Percentiles rank a stretch among this genome's conserved stretches.
phyloP scores from a whole-genome alignment of 2,329 filamentous ascomycete species.

The Diaporthe vexans region DNA sequence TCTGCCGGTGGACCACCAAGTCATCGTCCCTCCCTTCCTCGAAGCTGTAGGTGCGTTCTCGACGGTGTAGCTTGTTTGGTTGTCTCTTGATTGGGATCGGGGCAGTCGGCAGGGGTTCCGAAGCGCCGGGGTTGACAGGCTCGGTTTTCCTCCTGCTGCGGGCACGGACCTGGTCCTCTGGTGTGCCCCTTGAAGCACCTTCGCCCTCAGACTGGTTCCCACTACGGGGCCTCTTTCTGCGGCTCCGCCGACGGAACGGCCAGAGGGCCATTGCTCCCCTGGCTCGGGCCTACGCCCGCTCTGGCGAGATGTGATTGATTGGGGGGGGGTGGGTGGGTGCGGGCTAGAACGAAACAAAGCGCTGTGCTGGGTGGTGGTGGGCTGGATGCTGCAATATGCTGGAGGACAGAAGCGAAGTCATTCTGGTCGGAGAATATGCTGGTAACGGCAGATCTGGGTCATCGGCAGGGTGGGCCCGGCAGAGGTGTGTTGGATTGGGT shows the following conservation, averaged over 20 bases:
- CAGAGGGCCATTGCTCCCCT: slow-evolving; percentile 77
- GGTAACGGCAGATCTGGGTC: slow-evolving; percentile 32
- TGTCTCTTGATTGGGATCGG: slow-evolving; percentile 58
- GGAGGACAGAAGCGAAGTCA: slow-evolving; percentile 40
- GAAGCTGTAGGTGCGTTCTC: slow-evolving; percentile 71
- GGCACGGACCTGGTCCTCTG: slow-evolving; percentile 47
- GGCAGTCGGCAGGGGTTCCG: slow-evolving; percentile 40
- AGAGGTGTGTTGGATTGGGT: slow-evolving; percentile 12
- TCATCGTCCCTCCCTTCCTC: slow-evolving; percentile 71
- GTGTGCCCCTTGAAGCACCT: slow-evolving; percentile 48
- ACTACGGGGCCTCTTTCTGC: slow-evolving; percentile 70
- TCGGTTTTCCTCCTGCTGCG: slow-evolving; percentile 52
- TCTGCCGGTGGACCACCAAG: slow-evolving; percentile 57
- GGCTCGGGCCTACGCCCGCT: slow-evolving; percentile 35
- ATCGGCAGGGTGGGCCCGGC: slow-evolving; percentile 37
- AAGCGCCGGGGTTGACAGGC: slow-evolving; percentile 45
- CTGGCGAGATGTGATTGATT: slow-evolving; percentile 17
- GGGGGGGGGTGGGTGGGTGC: not conserved
- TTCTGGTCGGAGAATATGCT: slow-evolving; percentile 38
- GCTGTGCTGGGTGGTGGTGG: slow-evolving; percentile 30
- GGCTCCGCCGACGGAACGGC: slow-evolving; percentile 84
- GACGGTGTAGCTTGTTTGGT: slow-evolving; percentile 63
- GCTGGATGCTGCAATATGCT: slow-evolving; percentile 35
- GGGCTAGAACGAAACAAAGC: slow-evolving; percentile 32
- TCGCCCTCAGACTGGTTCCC: slow-evolving; percentile 68